Conservation (phyloP, 2,329 filamentous ascomycete species). For the Aspergillus ruber region DNA sequence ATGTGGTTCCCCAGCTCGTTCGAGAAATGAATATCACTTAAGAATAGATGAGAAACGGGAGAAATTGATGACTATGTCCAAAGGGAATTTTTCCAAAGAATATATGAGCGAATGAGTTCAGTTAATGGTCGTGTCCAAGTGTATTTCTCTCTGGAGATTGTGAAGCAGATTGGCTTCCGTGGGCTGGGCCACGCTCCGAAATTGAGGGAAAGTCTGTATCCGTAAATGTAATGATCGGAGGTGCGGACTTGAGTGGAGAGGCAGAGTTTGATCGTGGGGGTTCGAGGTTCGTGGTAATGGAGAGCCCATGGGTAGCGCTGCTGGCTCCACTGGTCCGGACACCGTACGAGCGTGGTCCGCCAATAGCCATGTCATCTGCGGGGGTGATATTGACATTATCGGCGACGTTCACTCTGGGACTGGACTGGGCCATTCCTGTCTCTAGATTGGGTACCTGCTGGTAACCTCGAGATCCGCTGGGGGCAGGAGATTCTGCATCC, state of each 20-base stretch:
- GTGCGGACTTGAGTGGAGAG: constrained; percentile 26
- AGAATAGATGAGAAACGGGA: not conserved
- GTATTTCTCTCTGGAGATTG: constrained; percentile 10
- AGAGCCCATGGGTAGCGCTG: constrained; percentile 19
- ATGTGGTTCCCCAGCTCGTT: too few species aligned
- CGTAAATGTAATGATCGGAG: constrained; percentile 22
- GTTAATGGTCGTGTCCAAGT: constrained; percentile 7
- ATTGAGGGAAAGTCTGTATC: constrained; percentile 19
- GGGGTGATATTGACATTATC: constrained; percentile 22
- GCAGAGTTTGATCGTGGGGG: constrained; percentile 12
- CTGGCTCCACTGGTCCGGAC: constrained; percentile 27
- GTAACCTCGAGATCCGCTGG: constrained; percentile 20
- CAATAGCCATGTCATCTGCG: constrained; percentile 14
- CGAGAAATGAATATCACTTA: not conserved
- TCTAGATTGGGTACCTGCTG: constrained; percentile 19
- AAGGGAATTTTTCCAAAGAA: constrained; percentile 2
- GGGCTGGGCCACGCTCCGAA: constrained; percentile 17
- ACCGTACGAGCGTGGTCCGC: constrained; percentile 24
- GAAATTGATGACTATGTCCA: not conserved
- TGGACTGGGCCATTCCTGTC: constrained; percentile 12
- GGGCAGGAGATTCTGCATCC: constrained; percentile 16
- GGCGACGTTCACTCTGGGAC: constrained; percentile 10
- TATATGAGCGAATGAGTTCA: constrained; percentile 11
- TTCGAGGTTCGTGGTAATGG: constrained; percentile 24
- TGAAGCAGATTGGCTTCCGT: constrained; percentile 18